These are phyloP conservation scores for Barnettozyma sp. DNA, from an alignment of 805 yeast species.

Conservation along the genomic window DNA sequence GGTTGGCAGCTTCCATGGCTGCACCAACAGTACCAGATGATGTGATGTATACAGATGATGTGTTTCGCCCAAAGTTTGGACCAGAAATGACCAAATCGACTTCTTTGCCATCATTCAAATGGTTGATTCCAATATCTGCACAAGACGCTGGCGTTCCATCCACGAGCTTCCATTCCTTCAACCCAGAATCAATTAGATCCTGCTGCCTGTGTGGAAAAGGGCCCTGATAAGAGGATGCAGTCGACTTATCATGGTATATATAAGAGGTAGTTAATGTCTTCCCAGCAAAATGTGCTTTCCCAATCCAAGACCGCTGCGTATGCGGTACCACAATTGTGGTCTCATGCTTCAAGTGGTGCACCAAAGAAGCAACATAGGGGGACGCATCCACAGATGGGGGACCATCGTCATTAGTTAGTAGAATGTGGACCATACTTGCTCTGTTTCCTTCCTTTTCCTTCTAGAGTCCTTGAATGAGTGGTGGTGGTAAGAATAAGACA, in stretches of 20 bases:
- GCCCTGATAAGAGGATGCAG: slow-evolving; percentile 48
- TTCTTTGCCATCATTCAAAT: slow-evolving; percentile 41
- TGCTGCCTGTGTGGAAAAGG: slow-evolving; percentile 53
- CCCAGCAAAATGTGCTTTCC: slow-evolving; percentile 93
- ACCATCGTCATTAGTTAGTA: slow-evolving; percentile 90
- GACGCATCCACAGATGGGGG: slow-evolving; percentile 76
- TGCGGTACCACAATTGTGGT: slow-evolving; percentile 68
- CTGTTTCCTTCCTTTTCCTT: no score
- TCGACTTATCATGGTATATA: slow-evolving; percentile 44
- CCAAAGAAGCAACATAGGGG: slow-evolving; percentile 79
- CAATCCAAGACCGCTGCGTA: slow-evolving; percentile 90
- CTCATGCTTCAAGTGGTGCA: slow-evolving; percentile 22
- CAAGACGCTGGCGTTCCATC: slow-evolving; percentile 97
- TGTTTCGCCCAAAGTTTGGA: slow-evolving; percentile 92
- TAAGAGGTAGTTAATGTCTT: slow-evolving; percentile 52
- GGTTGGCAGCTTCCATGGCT: slow-evolving; percentile 84
- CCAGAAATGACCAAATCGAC: slow-evolving; percentile 89
- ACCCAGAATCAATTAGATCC: slow-evolving; percentile 26
- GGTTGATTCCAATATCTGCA: slow-evolving; percentile 82
- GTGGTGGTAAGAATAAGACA: no score
- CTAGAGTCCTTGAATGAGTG: no score
- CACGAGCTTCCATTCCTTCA: slow-evolving; percentile 78
- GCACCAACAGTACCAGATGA: slow-evolving; percentile 97
- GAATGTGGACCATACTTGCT: slow-evolving; percentile 22
- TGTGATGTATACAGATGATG: slow-evolving; percentile 80